Conservation (phyloP, 2,329 filamentous ascomycete genomes). For the Parascedosporium putredinis region DNA sequence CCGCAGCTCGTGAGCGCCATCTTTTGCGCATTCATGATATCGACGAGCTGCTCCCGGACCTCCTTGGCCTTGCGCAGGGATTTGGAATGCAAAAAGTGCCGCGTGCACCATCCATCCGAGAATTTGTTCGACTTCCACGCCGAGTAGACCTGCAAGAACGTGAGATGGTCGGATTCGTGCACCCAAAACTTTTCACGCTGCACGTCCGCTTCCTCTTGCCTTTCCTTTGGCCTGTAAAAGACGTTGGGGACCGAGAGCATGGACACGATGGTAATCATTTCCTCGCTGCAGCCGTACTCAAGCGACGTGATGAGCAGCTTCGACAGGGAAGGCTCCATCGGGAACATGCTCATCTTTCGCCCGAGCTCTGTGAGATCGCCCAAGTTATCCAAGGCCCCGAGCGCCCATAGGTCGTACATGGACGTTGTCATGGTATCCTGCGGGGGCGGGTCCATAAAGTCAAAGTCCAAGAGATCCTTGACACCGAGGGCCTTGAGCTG, state of each 20-base stretch:
- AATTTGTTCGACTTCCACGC: slow-evolving; percentile 90
- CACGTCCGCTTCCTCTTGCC: slow-evolving; percentile 90
- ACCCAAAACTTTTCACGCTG: slow-evolving; percentile 98
- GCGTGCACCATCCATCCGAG: slow-evolving; percentile 83
- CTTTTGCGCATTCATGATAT: slow-evolving; percentile 88
- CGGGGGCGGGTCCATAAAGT: slow-evolving; percentile 97
- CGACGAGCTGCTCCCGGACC: slow-evolving; percentile 83
- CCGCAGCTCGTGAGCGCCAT: slow-evolving; percentile 82
- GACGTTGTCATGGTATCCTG: slow-evolving; percentile 97
- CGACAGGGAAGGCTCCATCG: slow-evolving; percentile 92
- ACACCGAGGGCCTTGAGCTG: slow-evolving; percentile 91
- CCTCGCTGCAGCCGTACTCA: slow-evolving; percentile 86
- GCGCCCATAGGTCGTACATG: slow-evolving; percentile 92
- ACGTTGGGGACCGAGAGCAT: slow-evolving; percentile 96
- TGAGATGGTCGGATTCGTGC: slow-evolving; percentile 92
- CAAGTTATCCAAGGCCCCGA: slow-evolving; percentile 87
- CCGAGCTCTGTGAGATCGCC: slow-evolving; percentile 84
- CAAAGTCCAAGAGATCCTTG: slow-evolving; percentile 87
- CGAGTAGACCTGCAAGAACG: slow-evolving; percentile 87
- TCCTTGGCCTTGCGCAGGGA: slow-evolving; percentile 84
- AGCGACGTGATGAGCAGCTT: slow-evolving; percentile 90
- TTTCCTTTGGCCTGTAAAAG: slow-evolving; percentile 93
- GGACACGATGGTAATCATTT: slow-evolving; percentile 96
- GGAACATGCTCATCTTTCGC: slow-evolving; percentile 90
- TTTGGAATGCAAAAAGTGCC: slow-evolving; percentile 93